These are phyloP conservation scores for Citrus cavaleriei DNA, from an alignment of 345 rosid genomes.

Conservation along the genomic window DNA sequence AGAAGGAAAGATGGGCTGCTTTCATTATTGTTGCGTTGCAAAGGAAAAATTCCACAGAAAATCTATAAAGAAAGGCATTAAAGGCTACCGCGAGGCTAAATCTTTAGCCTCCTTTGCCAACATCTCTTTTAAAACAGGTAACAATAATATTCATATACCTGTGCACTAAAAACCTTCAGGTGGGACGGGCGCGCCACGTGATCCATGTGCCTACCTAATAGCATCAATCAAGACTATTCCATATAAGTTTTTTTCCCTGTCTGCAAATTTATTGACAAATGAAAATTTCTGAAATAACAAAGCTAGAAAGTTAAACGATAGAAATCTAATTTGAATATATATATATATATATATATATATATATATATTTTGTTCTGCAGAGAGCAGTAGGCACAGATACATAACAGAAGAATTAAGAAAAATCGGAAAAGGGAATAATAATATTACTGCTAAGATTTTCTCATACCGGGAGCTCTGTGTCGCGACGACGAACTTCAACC, in stretches of 20 bases:
- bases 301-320: neutral
- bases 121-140: constrained; percentile 81
- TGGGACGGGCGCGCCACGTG: too few species aligned
- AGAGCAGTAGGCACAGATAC: constrained; percentile 67
- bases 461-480: constrained; percentile 55
- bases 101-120: constrained; percentile 56
- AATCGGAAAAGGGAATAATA: constrained; percentile 57
- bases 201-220: too few species aligned
- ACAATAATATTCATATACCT: neutral
- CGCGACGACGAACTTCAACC: constrained; percentile 71
- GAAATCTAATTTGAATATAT: neutral
- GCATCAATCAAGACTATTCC: too few species aligned
- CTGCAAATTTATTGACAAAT: too few species aligned
- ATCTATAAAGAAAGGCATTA: constrained; percentile 58
- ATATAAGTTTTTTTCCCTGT: too few species aligned
- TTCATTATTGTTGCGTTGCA: constrained; percentile 52
- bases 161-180: too few species aligned
- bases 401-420: constrained; percentile 58
- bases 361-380: constrained; percentile 37
- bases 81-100: constrained; percentile 51
- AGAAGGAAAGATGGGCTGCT: constrained; percentile 44
- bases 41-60: constrained; percentile 37
- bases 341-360: too few species aligned
- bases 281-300: too few species aligned
- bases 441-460: constrained; percentile 52